Percentiles rank a stretch among this genome's conserved stretches.
Evolutionary conservation across 192 early-diverging fungal species (phyloP).

Genomic region (Coemansia sp.): DNA sequence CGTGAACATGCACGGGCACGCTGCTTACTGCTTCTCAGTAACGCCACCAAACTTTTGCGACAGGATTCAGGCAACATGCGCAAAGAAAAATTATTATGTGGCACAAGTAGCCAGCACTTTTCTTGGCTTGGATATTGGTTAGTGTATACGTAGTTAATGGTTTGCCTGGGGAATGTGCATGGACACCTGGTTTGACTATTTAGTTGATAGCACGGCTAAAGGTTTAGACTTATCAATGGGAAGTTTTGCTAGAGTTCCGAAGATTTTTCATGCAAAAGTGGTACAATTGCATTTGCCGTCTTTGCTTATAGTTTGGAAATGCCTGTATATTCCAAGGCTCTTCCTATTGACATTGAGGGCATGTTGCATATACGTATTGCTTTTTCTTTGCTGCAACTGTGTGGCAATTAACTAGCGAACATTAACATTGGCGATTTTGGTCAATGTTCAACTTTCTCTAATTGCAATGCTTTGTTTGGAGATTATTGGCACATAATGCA

Average conservation of each 20-base stretch:
- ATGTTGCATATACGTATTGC: background rate
- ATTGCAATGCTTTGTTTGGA: background rate
- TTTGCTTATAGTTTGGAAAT: background rate
- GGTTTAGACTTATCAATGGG: background rate
- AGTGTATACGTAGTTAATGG: background rate
- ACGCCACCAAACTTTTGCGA: background rate
- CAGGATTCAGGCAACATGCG: background rate
- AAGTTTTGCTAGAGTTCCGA: background rate
- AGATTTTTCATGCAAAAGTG: too few relatives aligned
- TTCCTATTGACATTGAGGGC: background rate
- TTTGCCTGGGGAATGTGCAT: background rate
- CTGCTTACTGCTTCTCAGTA: background rate
- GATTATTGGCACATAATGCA: background rate
- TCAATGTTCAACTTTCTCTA: background rate
- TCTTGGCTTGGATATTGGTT: background rate
- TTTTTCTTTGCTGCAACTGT: background rate
- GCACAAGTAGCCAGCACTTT: background rate
- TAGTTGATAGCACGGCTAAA: background rate
- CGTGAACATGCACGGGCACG: background rate
- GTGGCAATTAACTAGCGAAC: background rate
- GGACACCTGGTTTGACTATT: background rate
- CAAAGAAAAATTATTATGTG: background rate
- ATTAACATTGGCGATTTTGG: background rate
- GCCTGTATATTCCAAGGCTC: background rate
- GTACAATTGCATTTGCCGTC: too few relatives aligned